A percentile compares a stretch with the other conserved stretches of the same genome.
Evolutionary conservation across 495 filamentous ascomycete genomes (phyloP).

Genomic region (Aspergillus campestris): DNA sequence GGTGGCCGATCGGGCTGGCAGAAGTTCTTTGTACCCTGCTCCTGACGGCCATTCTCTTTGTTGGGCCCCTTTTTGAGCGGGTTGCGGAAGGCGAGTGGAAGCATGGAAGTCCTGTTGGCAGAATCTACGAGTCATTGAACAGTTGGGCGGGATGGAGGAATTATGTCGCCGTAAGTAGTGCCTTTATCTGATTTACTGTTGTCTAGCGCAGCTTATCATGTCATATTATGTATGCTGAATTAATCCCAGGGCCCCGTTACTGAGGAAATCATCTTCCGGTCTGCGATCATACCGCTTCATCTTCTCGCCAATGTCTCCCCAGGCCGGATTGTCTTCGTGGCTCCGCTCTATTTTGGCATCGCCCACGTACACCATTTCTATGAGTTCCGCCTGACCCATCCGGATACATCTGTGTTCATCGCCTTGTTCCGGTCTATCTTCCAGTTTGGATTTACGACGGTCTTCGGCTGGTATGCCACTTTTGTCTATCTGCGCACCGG

Average conservation of each 20-base stretch:
- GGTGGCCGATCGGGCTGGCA: conserved; percentile 59
- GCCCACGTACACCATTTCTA: conserved; percentile 95
- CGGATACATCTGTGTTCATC: conserved; percentile 49
- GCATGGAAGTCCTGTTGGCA: conserved; percentile 44
- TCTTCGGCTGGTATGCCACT: conserved; percentile 88
- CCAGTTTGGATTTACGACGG: conserved; percentile 84
- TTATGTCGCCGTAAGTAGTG: conserved; percentile 46
- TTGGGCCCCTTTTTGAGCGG: conserved; percentile 73
- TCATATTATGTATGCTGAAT: background rate
- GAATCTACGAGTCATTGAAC: conserved; percentile 37
- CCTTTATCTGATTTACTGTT: background rate
- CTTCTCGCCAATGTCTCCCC: conserved; percentile 56
- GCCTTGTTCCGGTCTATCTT: conserved; percentile 64
- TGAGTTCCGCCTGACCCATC: conserved; percentile 79
- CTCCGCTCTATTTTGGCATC: conserved; percentile 88
- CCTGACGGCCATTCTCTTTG: conserved; percentile 73
- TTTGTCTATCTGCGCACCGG: conserved; percentile 88
- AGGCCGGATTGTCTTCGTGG: conserved; percentile 59
- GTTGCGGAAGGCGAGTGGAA: conserved; percentile 67
- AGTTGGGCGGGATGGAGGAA: conserved; percentile 60
- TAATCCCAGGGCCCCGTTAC: conserved; percentile 66
- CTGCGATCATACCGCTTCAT: conserved; percentile 71
- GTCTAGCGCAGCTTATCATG: background rate
- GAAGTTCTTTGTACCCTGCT: conserved; percentile 50
- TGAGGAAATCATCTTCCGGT: conserved; percentile 91